A percentile compares a stretch with the other conserved stretches of the same genome.
Conservation (phyloP, 2,329 filamentous ascomycete genomes). For the Sarocladium oryzae region DNA sequence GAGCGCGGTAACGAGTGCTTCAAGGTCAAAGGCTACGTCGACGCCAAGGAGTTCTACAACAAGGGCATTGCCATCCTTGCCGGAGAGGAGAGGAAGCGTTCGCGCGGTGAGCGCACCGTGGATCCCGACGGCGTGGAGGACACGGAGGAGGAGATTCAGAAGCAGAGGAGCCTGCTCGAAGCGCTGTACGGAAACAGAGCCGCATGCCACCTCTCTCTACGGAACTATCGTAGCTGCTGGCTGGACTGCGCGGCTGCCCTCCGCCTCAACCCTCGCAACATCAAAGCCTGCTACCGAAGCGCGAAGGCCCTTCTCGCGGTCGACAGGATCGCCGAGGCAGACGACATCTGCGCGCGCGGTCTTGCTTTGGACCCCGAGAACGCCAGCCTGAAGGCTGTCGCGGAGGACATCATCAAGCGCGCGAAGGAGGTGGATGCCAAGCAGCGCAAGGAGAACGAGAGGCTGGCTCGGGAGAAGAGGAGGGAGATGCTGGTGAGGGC, state of each 20-base stretch:
- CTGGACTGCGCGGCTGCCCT: constrained; percentile 77
- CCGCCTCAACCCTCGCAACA: constrained; percentile 68
- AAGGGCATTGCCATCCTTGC: constrained; percentile 74
- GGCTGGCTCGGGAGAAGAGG: constrained; percentile 45
- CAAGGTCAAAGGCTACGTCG: constrained; percentile 62
- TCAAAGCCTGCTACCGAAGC: constrained; percentile 90
- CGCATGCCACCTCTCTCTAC: constrained; percentile 79
- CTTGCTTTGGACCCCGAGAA: constrained; percentile 68
- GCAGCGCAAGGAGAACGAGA: constrained; percentile 48
- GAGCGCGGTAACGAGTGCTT: constrained; percentile 91
- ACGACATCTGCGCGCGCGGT: constrained; percentile 70
- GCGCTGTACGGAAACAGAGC: constrained; percentile 80
- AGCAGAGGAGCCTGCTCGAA: constrained; percentile 63
- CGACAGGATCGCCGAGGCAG: constrained; percentile 71
- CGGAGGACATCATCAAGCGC: constrained; percentile 56
- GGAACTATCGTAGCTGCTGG: constrained; percentile 83
- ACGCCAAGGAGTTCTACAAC: constrained; percentile 86
- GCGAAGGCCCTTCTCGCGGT: constrained; percentile 71
- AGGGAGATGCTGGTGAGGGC: constrained; percentile 57
- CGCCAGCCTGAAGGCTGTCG: constrained; percentile 54
- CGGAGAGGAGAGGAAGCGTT: constrained; percentile 52
- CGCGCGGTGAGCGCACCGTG: constrained; percentile 28
- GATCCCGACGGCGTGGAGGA: constrained; percentile 24
- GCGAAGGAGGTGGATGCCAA: constrained; percentile 48
- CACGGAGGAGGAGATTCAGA: constrained; percentile 48